Evolutionary conservation across 176 grass and related monocot species (phyloP), one percentile per base, ranked within the genome.

Genomic region (Oryza glaberrima): DNA sequence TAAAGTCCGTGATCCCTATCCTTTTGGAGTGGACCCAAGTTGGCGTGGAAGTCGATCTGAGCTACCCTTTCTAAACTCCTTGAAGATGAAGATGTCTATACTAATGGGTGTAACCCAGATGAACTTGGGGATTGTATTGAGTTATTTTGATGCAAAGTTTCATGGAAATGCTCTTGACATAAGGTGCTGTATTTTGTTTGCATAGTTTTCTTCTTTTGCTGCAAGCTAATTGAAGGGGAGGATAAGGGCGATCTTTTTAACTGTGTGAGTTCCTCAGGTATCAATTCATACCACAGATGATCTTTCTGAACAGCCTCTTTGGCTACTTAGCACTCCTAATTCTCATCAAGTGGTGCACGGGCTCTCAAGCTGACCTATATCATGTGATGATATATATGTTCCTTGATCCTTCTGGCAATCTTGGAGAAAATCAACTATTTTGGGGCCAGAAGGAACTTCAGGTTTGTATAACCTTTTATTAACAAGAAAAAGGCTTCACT

Each of bases 321-420:
- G 94, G 97, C 67, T 99, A 99, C 79, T 92, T 99, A 65, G 84
- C 97, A 46, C 91, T 99, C 40, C 90, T 99, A 71, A 96, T 99
- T 91, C 67, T 99, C 72, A 86, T 96, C 72, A 99, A 99, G 77
- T 99, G 97, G 97, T 96, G 93, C 88, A 90, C 88, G 32, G 97
- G 97, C 3, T 99, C 97, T 86, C 84, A 94, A 94, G 88, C 97
- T 64, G 97, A 99, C 88, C 74, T 99, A 12, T 99, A 99, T 91
- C 97, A 99, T 79, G 97, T 99, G 11, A 99, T 99, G 97, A 99
- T 99, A 91, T 99, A 99, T 86, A 99, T 99, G 97, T 99, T 99
- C 79, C 92, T 99, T 74, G 94, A 99, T 78, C 97, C 97, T 74
- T 64, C 76, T 75, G 94, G 83, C 69, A 88, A 99, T 94, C 94